Evolutionary conservation across 2,329 filamentous ascomycete genomes (phyloP).

Genomic region (Plectosphaerella sp.): DNA sequence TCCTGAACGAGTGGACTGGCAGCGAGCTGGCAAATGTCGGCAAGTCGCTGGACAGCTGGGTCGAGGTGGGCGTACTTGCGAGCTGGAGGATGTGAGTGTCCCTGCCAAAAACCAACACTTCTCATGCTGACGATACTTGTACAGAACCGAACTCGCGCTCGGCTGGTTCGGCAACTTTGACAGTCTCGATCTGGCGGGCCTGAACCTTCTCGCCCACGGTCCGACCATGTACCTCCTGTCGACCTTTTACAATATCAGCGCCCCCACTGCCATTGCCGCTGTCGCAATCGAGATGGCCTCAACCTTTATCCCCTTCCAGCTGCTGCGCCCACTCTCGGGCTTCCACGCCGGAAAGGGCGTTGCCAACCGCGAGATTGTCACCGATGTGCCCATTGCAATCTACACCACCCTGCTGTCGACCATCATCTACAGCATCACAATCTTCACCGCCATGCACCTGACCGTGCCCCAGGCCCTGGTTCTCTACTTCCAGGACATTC

Average conservation of each 20-base stretch:
- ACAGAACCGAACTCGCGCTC: constrained; percentile 64
- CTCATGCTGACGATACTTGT: constrained; percentile 21
- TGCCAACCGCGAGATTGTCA: constrained; percentile 60
- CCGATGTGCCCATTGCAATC: constrained; percentile 56
- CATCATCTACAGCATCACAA: constrained; percentile 67
- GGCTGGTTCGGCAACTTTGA: constrained; percentile 74
- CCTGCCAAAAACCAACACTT: not conserved
- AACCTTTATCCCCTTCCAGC: constrained; percentile 67
- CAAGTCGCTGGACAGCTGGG: constrained; percentile 56
- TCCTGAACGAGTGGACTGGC: constrained; percentile 54
- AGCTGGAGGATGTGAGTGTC: constrained; percentile 51
- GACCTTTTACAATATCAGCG: constrained; percentile 70
- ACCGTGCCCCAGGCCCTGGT: constrained; percentile 71
- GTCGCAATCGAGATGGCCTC: constrained; percentile 66
- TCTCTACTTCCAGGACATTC: constrained; percentile 68
- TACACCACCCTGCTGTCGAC: constrained; percentile 66
- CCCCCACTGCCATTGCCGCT: constrained; percentile 54
- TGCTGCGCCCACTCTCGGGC: constrained; percentile 64
- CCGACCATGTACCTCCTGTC: constrained; percentile 72
- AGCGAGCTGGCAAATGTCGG: constrained; percentile 66
- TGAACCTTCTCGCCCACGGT: constrained; percentile 67
- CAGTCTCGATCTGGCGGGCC: constrained; percentile 61
- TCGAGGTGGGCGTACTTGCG: constrained; percentile 51
- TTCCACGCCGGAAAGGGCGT: constrained; percentile 54
- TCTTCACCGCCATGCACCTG: constrained; percentile 65